Base-by-base conservation (phyloP, 208 protist species). In the Crithidia bombi region DNA sequence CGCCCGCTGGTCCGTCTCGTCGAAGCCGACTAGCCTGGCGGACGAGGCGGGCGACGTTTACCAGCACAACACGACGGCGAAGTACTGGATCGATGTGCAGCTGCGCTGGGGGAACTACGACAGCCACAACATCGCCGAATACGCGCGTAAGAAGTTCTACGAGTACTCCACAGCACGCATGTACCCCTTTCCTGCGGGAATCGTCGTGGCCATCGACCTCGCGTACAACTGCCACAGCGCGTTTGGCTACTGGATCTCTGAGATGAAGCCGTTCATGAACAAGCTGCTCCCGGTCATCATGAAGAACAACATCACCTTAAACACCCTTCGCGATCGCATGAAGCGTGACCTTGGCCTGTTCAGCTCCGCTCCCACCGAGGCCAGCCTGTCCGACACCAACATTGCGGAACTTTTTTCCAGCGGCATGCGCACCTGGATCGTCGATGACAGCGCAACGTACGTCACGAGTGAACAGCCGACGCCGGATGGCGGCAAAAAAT, bases 41-140 rank as follows among this genome's bases (percentile, higher is more conserved):
- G 80, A 93, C 21, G 91, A 94, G 41, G 87, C 52, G n/a, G 89
- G 85, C 38, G 91, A 98, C 57, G 86, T 79, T 30, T 89, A 75
- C 61, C 78, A 86, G 28, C 58, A 69, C 69, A 74, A 81, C 70
- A 96, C 89, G 1, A 98, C 97, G 32, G 92, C 87, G 17, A 99
- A 99, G 80, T 99, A 98, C 85, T 99, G 99, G 99, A 82, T 99
- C 49, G 99, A 99, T 82, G 97, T 99, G 54, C 99, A 99, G 92
- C 92, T 99, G 43, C 95, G 99, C 41, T 99, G 98, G 98, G 98
- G 98, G 52, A 98, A 99, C 92, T 99, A 98, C 75, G 98, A 99
- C 87, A 98, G 95, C 68, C 99, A 99, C 86, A 99, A 99, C 84
- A 99, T 99, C 64, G 99, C 99, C 73, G 91, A 99, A 69, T 99